phyloP scores from a whole-genome alignment of 768 basidiomycete genomes.

The Tricholoma hemisulphureum region DNA sequence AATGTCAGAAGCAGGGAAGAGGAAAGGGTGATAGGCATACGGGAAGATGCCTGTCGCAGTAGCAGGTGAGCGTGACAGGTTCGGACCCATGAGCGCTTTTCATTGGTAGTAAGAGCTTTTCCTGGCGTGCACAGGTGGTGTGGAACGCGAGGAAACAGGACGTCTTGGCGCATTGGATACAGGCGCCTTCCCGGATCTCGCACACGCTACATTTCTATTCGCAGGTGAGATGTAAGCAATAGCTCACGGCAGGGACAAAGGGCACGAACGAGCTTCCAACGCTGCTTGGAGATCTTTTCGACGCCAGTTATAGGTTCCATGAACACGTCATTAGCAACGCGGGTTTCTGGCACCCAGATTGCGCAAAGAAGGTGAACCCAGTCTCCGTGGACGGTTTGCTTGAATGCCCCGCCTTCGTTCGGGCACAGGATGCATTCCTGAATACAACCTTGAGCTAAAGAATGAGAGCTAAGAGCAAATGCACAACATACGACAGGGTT shows the following conservation, averaged over 20 bases:
- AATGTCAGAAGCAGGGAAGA: background rate
- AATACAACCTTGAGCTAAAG: background rate
- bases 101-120: conserved; percentile 84
- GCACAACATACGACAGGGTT: conserved; percentile 76
- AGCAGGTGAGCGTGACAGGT: conserved; percentile 70
- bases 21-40: conserved; percentile 43
- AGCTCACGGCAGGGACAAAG: background rate
- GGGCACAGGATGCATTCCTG: conserved; percentile 96
- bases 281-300: conserved; percentile 81
- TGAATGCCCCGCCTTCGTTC: conserved; percentile 96
- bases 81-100: conserved; percentile 77
- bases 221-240: background rate
- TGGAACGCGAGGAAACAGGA: conserved; percentile 95
- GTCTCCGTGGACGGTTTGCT: conserved; percentile 87
- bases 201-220: conserved; percentile 50
- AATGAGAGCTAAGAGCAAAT: background rate
- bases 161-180: conserved; percentile 91
- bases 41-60: conserved; percentile 88
- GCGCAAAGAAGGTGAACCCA: conserved; percentile 98
- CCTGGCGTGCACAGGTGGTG: conserved; percentile 87
- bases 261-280: conserved; percentile 86
- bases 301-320: conserved; percentile 97
- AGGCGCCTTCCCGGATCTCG: conserved; percentile 65
- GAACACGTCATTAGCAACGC: conserved; percentile 90
- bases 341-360: conserved; percentile 95